These are phyloP conservation scores for Neoscytalidium dimidiatum DNA, from an alignment of 2,329 filamentous ascomycete genomes.

Conservation along the genomic window DNA sequence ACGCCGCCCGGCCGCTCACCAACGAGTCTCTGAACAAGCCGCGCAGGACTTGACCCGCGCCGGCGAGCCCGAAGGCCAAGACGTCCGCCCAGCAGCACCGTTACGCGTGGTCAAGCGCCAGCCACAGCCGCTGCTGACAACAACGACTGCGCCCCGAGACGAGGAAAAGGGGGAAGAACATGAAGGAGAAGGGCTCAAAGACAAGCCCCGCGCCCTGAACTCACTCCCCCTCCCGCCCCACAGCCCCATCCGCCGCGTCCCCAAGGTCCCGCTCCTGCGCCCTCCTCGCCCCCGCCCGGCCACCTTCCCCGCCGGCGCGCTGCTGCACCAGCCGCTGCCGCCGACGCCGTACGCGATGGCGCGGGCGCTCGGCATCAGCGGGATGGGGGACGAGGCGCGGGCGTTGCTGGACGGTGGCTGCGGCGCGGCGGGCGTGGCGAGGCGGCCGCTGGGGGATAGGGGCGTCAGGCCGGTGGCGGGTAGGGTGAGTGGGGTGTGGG, in stretches of 20 bases:
- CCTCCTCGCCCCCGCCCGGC: neutral
- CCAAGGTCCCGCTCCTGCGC: neutral
- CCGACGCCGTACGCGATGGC: conserved; percentile 1
- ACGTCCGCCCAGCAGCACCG: no score
- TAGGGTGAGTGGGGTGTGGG: neutral
- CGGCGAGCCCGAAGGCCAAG: neutral
- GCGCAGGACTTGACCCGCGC: no score
- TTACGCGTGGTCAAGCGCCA: no score
- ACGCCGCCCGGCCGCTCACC: no score
- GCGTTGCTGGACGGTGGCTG: neutral
- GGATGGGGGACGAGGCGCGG: neutral
- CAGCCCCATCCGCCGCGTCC: neutral
- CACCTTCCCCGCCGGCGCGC: neutral
- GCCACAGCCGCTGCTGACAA: neutral
- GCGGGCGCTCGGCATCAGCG: neutral
- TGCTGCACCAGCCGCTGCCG: neutral
- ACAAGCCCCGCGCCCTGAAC: no score
- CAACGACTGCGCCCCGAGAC: no score
- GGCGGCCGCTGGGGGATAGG: neutral
- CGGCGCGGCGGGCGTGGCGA: neutral
- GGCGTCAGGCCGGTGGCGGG: neutral
- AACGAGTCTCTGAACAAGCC: neutral
- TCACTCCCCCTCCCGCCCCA: neutral
- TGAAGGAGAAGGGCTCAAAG: no score
- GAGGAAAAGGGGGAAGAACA: no score